These are phyloP conservation scores for Apiospora koreana DNA, from an alignment of 2,329 filamentous ascomycete genomes.

Conservation along the genomic window DNA sequence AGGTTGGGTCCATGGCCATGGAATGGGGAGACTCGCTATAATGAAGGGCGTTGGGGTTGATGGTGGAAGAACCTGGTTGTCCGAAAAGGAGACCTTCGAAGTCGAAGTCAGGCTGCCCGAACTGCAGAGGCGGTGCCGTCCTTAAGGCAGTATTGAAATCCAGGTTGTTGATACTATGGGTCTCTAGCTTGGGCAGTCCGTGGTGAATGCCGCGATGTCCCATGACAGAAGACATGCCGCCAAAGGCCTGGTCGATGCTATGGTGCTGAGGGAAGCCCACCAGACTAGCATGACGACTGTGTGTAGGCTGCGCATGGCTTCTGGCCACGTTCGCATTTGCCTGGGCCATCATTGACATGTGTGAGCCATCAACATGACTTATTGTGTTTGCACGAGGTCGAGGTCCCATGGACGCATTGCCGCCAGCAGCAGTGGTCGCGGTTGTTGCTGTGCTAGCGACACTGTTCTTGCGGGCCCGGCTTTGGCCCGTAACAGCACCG, in stretches of 20 bases:
- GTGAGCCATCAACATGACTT: slow-evolving; percentile 81
- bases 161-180: slow-evolving; percentile 64
- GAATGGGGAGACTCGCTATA: slow-evolving; percentile 77
- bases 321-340: slow-evolving; percentile 55
- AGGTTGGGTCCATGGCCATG: slow-evolving; percentile 62
- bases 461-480: slow-evolving; percentile 89
- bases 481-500: slow-evolving; percentile 64
- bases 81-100: slow-evolving; percentile 72
- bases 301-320: slow-evolving; percentile 51
- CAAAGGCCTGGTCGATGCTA: slow-evolving; percentile 63
- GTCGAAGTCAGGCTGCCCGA: slow-evolving; percentile 68
- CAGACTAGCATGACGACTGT: slow-evolving; percentile 74
- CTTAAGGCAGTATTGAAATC: slow-evolving; percentile 70
- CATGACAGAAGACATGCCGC: slow-evolving; percentile 70
- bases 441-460: slow-evolving; percentile 61
- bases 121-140: slow-evolving; percentile 70
- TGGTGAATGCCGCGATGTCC: slow-evolving; percentile 67
- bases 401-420: slow-evolving; percentile 60
- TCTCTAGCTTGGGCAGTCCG: slow-evolving; percentile 81
- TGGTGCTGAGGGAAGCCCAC: slow-evolving; percentile 62
- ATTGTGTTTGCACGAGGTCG: slow-evolving; percentile 94
- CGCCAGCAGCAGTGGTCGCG: slow-evolving; percentile 47
- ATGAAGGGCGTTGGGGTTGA: slow-evolving; percentile 76
- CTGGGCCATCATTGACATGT: slow-evolving; percentile 71
- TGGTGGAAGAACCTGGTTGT: slow-evolving; percentile 57